Evolutionary conservation across 31 red algal species (phyloP).

Genomic region (Asparagopsis taxiformis): DNA sequence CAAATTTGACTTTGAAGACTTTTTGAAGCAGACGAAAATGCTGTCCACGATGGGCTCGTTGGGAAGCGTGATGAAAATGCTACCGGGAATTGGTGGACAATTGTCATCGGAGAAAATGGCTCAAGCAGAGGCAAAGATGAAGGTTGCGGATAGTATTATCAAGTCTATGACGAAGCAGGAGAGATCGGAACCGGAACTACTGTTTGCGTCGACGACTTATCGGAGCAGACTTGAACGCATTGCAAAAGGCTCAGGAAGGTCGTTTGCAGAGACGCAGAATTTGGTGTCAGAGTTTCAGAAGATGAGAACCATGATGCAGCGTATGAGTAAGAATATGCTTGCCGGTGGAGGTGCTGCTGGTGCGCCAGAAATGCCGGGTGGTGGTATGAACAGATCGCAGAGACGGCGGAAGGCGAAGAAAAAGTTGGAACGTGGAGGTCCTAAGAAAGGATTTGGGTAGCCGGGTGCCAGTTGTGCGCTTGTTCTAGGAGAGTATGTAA

Average conservation of each 20-base stretch:
- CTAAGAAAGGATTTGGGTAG: slow-evolving; percentile 41
- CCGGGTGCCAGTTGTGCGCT: background rate
- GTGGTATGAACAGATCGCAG: slow-evolving; percentile 55
- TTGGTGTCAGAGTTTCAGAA: slow-evolving; percentile 83
- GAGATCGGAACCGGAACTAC: slow-evolving; percentile 85
- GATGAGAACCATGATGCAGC: slow-evolving; percentile 92
- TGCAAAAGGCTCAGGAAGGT: slow-evolving; percentile 76
- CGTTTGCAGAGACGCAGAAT: slow-evolving; percentile 59
- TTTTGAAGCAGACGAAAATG: slow-evolving; percentile 95
- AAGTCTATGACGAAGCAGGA: slow-evolving; percentile 96
- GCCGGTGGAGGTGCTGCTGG: slow-evolving; percentile 24
- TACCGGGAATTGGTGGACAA: slow-evolving; percentile 79
- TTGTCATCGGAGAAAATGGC: slow-evolving; percentile 75
- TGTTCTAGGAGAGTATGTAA: too few relatives aligned
- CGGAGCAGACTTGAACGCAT: slow-evolving; percentile 76
- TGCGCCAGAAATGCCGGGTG: background rate
- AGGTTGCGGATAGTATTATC: slow-evolving; percentile 89
- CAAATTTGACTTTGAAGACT: slow-evolving; percentile 98
- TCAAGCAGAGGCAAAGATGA: slow-evolving; percentile 78
- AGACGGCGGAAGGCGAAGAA: slow-evolving; percentile 68
- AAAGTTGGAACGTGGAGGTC: slow-evolving; percentile 32
- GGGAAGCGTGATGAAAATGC: slow-evolving; percentile 93
- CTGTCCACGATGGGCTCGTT: slow-evolving; percentile 91
- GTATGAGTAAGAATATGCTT: slow-evolving; percentile 84
- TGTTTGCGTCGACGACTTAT: slow-evolving; percentile 49